Percentiles rank a stretch among this genome's conserved stretches.
phyloP scores from a whole-genome alignment of 2,329 filamentous ascomycete genomes.

The Orbilia oligospora region DNA sequence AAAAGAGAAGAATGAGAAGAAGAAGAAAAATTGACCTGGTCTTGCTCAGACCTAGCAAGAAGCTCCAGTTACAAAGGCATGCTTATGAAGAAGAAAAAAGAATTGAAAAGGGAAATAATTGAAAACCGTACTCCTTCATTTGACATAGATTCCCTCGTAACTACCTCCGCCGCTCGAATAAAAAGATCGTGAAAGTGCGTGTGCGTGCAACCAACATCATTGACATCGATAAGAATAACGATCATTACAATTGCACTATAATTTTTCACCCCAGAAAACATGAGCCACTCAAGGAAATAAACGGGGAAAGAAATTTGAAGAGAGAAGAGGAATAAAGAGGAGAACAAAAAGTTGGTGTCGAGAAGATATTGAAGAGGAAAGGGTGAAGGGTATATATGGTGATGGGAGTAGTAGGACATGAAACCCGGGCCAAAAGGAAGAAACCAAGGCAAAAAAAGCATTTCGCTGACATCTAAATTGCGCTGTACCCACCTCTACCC shows the following conservation, averaged over 20 bases:
- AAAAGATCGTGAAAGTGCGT: conserved; percentile 39
- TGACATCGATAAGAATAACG: conserved; percentile 55
- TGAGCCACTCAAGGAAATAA: conserved; percentile 51
- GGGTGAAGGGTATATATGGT: conserved; percentile 56
- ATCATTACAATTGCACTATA: conserved; percentile 61
- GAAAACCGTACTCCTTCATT: conserved; percentile 15
- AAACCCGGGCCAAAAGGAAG: conserved; percentile 20
- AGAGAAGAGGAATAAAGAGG: conserved; percentile 1
- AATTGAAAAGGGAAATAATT: too few relatives aligned
- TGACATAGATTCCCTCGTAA: conserved; percentile 23
- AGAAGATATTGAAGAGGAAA: conserved; percentile 9
- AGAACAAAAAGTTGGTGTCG: conserved; percentile 5
- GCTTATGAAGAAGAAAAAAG: neutral
- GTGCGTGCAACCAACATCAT: conserved; percentile 53
- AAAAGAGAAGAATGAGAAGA: neutral
- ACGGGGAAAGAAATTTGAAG: conserved; percentile 14
- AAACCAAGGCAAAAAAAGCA: conserved; percentile 5
- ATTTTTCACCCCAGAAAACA: conserved; percentile 53
- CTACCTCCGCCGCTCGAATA: conserved; percentile 31
- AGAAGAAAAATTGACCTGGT: neutral
- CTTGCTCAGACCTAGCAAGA: conserved; percentile 4
- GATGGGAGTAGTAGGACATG: conserved; percentile 30
- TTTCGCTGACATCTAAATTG: conserved; percentile 74
- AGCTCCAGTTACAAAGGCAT: conserved; percentile 13
- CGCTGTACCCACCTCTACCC: conserved; percentile 91